Evolutionary conservation across 148 eudicot species (phyloP).

Genomic region (Chenopodium suecicum): DNA sequence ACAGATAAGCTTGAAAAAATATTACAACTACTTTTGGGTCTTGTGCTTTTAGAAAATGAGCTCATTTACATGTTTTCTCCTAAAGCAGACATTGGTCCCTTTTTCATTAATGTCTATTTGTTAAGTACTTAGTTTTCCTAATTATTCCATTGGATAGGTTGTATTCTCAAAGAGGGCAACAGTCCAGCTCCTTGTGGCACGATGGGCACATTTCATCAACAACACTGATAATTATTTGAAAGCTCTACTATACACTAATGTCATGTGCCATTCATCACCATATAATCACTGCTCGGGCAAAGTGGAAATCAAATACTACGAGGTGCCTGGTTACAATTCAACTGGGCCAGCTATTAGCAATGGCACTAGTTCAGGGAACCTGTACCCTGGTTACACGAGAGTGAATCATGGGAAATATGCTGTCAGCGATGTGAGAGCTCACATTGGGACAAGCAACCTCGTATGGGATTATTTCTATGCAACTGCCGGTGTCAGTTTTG

Average conservation of each 20-base stretch:
- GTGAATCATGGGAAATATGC: constrained; percentile 94
- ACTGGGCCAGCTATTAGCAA: constrained; percentile 75
- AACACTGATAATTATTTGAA: constrained; percentile 77
- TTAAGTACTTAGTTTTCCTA: not conserved
- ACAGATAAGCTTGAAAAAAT: not conserved
- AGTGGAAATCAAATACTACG: constrained; percentile 77
- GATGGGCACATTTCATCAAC: constrained; percentile 75
- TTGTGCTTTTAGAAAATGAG: not conserved
- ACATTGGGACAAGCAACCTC: constrained; percentile 87
- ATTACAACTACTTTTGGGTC: not conserved
- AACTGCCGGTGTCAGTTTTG: constrained; percentile 83
- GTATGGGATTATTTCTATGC: constrained; percentile 90
- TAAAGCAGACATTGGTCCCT: not conserved
- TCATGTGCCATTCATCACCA: constrained; percentile 66
- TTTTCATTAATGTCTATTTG: not conserved
- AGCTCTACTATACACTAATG: constrained; percentile 73
- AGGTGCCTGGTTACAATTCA: constrained; percentile 70
- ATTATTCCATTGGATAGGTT: constrained; percentile 39
- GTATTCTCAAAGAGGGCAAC: constrained; percentile 79
- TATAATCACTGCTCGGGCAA: constrained; percentile 74
- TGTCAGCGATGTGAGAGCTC: constrained; percentile 79
- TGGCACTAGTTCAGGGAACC: constrained; percentile 53
- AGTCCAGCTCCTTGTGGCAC: constrained; percentile 73
- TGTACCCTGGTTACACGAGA: constrained; percentile 65
- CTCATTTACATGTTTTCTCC: not conserved